Evolutionary conservation across 176 grass and related monocot genomes (phyloP).

Genomic region (Cocos nucifera): DNA sequence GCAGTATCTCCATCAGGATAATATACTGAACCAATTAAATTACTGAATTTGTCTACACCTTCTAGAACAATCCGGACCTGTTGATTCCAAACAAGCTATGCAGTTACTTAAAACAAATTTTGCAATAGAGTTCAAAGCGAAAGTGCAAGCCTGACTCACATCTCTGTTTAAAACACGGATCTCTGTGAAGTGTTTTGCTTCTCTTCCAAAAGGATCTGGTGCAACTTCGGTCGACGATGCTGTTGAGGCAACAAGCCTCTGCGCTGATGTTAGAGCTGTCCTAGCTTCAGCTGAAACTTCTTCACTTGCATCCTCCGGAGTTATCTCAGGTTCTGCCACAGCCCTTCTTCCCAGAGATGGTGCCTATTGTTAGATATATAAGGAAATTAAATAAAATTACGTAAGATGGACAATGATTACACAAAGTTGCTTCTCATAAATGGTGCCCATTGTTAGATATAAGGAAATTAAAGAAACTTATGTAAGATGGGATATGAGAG

Average conservation of each 20-base stretch:
- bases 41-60: conserved; percentile 80
- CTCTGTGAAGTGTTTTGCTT: conserved; percentile 94
- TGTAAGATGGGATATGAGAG: too few species aligned
- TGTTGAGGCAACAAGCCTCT: conserved; percentile 68
- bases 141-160: conserved; percentile 25
- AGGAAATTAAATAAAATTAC: background rate
- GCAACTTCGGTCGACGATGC: conserved; percentile 46
- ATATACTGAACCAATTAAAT: conserved; percentile 92
- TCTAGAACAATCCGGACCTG: conserved; percentile 95
- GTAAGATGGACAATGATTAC: background rate
- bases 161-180: conserved; percentile 80
- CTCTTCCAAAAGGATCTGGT: conserved; percentile 77
- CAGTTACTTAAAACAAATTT: too few species aligned
- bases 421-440: too few species aligned
- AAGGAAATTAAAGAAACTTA: too few species aligned
- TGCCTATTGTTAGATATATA: conserved; percentile 36
- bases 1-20: conserved; percentile 87
- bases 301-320: conserved; percentile 41
- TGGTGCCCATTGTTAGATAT: too few species aligned
- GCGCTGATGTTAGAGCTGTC: conserved; percentile 65
- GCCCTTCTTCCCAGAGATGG: conserved; percentile 87
- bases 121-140: too few species aligned
- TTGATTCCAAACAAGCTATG: conserved; percentile 4
- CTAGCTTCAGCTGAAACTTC: conserved; percentile 44
- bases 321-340: conserved; percentile 29